Base-by-base conservation (phyloP, 2,329 filamentous ascomycete species). In the Dryadomyces sulphureus region DNA sequence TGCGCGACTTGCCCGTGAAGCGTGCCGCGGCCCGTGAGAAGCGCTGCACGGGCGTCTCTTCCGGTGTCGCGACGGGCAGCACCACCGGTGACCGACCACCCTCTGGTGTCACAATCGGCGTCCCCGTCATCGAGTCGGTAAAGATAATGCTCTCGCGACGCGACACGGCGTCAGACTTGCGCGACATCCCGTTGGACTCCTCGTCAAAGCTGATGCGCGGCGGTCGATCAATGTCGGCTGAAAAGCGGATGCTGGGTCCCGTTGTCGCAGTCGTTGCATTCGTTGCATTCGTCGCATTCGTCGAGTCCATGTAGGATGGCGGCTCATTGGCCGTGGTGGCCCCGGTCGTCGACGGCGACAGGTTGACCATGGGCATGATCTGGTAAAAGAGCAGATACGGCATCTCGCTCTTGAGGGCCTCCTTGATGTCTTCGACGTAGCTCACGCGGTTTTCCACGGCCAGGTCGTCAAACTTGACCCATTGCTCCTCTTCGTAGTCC, bases 321-420 rank as follows among this genome's bases (percentile, higher is more conserved):
- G 77, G 77, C 30, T 69, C 68, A 2, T 61, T 61, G 27, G 68
- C 65, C 1, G 70, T 66, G 2, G 64, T 68, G 39, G 63, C 63
- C 7, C 70, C 68, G 0, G 66, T 65, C 5, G 71, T 70, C 12
- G 66, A 63, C 1, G 65, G 58, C 1, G 69, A 66, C 7, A 82
- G 73, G 47, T 89, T 75, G 25, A 86, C 77, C 56, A 93, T 87
- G 0, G 90, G 89, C 25, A 93, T 75, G 36, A 96, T 85, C 60
- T 95, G 90, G 57, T 95, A 98, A 62, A 96, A 96, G 0, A 98
- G 69, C 7, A 96, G 73, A 59, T 96, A 96, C 0, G 92, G 90
- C 60, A 87, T 93, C 60, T 95, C 89, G n/a, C 82, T 74, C 53
- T 77, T 81, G 43, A 96, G 65, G 0, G 85, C 81, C 53, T 81